Percentiles rank a stretch among this genome's conserved stretches.
phyloP scores from a whole-genome alignment of 495 filamentous ascomycete genomes.

The Poronia punctata region DNA sequence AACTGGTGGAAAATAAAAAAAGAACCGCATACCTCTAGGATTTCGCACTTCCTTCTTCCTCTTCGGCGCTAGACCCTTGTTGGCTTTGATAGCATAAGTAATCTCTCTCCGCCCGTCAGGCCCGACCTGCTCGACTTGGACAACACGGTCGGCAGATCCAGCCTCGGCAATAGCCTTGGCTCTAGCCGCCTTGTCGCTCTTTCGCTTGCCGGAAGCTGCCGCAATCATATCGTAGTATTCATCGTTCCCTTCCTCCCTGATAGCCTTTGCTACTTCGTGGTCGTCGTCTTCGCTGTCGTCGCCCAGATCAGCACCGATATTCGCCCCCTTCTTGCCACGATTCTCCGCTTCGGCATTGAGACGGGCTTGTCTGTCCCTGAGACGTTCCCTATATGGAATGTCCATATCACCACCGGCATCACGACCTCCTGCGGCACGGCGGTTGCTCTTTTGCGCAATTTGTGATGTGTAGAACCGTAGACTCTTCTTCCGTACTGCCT shows the following conservation, averaged over 20 bases:
- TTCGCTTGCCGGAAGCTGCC: constrained; percentile 62
- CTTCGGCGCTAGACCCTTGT: constrained; percentile 85
- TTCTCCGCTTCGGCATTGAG: constrained; percentile 82
- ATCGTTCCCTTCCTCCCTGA: constrained; percentile 56
- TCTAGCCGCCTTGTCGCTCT: constrained; percentile 57
- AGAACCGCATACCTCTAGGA: constrained; percentile 46
- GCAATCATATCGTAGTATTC: constrained; percentile 88
- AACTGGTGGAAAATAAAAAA: neutral
- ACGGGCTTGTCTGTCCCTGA: constrained; percentile 74
- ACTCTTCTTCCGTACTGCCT: constrained; percentile 75
- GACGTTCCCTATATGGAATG: constrained; percentile 81
- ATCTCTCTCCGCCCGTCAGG: constrained; percentile 83
- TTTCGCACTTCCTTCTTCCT: constrained; percentile 90
- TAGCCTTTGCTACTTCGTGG: constrained; percentile 37
- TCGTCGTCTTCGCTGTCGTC: constrained; percentile 58
- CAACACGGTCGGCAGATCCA: constrained; percentile 46
- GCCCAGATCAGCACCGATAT: constrained; percentile 53
- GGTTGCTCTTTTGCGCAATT: constrained; percentile 84
- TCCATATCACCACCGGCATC: constrained; percentile 87
- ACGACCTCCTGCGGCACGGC: constrained; percentile 70
- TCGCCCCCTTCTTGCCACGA: constrained; percentile 61
- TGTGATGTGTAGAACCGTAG: constrained; percentile 96
- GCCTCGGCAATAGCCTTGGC: constrained; percentile 38
- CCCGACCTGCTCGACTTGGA: constrained; percentile 52
- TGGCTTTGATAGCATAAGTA: constrained; percentile 89